Percentiles rank a stretch among this genome's conserved stretches.
phyloP scores from a whole-genome alignment of 2,329 filamentous ascomycete genomes.

The Xylariaceae sp. region DNA sequence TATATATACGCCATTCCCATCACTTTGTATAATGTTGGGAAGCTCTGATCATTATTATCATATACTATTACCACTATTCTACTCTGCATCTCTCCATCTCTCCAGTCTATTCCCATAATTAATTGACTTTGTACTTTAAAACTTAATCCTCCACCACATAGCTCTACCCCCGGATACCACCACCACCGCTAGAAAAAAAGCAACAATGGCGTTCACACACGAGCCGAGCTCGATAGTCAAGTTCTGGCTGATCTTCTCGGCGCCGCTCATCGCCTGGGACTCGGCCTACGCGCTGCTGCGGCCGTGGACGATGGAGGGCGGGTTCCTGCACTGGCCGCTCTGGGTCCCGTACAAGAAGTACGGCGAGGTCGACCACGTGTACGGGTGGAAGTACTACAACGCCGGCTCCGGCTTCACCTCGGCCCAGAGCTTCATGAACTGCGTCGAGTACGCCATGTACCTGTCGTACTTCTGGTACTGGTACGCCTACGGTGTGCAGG shows the following conservation, averaged over 20 bases:
- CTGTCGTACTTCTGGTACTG: conserved; percentile 45
- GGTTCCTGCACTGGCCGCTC: conserved; percentile 63
- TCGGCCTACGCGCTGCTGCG: conserved; percentile 71
- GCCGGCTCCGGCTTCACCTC: conserved; percentile 67
- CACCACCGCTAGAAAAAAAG: too few species aligned
- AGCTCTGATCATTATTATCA: too few species aligned
- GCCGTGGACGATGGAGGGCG: conserved; percentile 76
- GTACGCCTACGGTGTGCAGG: conserved; percentile 10
- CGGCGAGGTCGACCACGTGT: conserved; percentile 72
- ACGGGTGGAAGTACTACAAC: conserved; percentile 69
- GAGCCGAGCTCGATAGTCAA: not conserved
- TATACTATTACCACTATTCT: too few species aligned
- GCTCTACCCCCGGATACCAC: too few species aligned
- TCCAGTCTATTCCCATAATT: too few species aligned
- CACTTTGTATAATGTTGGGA: too few species aligned
- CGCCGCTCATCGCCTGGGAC: conserved; percentile 81
- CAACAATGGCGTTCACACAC: not conserved
- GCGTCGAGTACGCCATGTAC: conserved; percentile 63
- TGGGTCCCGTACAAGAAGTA: conserved; percentile 79
- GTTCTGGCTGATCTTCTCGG: conserved; percentile 66
- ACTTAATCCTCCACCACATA: too few species aligned
- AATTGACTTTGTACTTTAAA: too few species aligned
- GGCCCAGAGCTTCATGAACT: conserved; percentile 66
- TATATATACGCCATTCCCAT: too few species aligned
- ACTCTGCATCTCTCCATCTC: too few species aligned